phyloP scores from a whole-genome alignment of 805 yeast genomes.

The Metschnikowia matae region DNA sequence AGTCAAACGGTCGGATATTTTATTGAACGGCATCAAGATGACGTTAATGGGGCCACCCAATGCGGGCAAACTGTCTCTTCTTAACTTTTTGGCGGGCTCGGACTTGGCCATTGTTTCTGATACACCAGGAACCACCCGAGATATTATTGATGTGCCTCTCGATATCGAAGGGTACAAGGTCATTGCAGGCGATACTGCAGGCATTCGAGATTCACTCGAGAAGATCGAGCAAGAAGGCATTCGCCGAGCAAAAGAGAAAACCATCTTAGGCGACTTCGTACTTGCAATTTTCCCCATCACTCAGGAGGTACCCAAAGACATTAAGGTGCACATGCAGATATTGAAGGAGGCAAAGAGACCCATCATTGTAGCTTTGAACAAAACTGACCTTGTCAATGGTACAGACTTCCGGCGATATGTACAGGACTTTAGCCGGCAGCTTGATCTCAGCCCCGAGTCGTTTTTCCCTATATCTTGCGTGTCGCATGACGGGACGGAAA shows the following conservation, averaged over 20 bases:
- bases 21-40: slow-evolving; percentile 68
- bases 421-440: slow-evolving; percentile 7
- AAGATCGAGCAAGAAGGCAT: slow-evolving; percentile 78
- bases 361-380: slow-evolving; percentile 52
- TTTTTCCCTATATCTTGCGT: slow-evolving; percentile 55
- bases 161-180: slow-evolving; percentile 84
- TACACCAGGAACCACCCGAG: slow-evolving; percentile 93
- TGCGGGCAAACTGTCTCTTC: slow-evolving; percentile 89
- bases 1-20: slow-evolving; percentile 55
- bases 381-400: slow-evolving; percentile 46
- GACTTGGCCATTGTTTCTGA: slow-evolving; percentile 90
- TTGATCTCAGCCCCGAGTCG: slow-evolving; percentile 12
- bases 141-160: slow-evolving; percentile 73
- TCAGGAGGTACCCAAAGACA: slow-evolving; percentile 29
- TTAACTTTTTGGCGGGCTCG: slow-evolving; percentile 70
- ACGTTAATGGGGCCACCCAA: slow-evolving; percentile 88
- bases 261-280: slow-evolving; percentile 61
- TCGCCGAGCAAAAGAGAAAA: slow-evolving; percentile 60
- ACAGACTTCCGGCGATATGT: slow-evolving; percentile 6
- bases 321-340: slow-evolving; percentile 35
- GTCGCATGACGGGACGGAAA: slow-evolving; percentile 51
- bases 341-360: slow-evolving; percentile 27
- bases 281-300: slow-evolving; percentile 56
- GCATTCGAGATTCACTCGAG: slow-evolving; percentile 52
- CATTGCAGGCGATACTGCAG: slow-evolving; percentile 89